These are phyloP conservation scores for Emergomyces orientalis DNA, from an alignment of 2,329 filamentous ascomycete genomes.

Conservation along the genomic window DNA sequence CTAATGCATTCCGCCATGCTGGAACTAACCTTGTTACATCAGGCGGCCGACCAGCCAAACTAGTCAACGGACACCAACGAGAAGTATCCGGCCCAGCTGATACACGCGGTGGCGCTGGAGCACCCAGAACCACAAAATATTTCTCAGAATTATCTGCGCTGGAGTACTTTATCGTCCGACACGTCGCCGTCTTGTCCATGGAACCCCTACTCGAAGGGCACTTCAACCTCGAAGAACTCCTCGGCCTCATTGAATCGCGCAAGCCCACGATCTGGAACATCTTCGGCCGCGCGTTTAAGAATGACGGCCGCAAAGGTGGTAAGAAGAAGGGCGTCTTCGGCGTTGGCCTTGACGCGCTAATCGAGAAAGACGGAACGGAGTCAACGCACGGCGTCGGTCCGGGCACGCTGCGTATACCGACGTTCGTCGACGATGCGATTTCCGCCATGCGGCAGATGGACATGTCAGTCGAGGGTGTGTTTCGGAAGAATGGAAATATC, in stretches of 20 bases:
- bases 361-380: conserved; percentile 89
- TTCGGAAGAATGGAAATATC: conserved; percentile 98
- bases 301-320: conserved; percentile 57
- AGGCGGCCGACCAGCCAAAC: conserved; percentile 52
- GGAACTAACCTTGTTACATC: conserved; percentile 58
- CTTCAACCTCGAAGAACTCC: conserved; percentile 87
- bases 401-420: conserved; percentile 78
- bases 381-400: conserved; percentile 96
- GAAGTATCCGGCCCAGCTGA: conserved; percentile 51
- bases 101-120: conserved; percentile 41
- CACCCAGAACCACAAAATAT: conserved; percentile 62
- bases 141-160: conserved; percentile 92
- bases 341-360: conserved; percentile 74
- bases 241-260: conserved; percentile 84
- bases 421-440: conserved; percentile 90
- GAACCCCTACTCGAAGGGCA: conserved; percentile 81
- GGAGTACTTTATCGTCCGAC: conserved; percentile 95
- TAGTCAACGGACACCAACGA: conserved; percentile 61
- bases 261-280: conserved; percentile 98
- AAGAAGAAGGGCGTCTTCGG: conserved; percentile 96
- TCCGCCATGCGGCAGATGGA: conserved; percentile 98
- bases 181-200: conserved; percentile 90
- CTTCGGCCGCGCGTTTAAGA: conserved; percentile 91
- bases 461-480: conserved; percentile 95
- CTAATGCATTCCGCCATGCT: conserved; percentile 67